phyloP scores from a whole-genome alignment of 1,284 basidiomycete species.

The Ceratobasidium sp. region DNA sequence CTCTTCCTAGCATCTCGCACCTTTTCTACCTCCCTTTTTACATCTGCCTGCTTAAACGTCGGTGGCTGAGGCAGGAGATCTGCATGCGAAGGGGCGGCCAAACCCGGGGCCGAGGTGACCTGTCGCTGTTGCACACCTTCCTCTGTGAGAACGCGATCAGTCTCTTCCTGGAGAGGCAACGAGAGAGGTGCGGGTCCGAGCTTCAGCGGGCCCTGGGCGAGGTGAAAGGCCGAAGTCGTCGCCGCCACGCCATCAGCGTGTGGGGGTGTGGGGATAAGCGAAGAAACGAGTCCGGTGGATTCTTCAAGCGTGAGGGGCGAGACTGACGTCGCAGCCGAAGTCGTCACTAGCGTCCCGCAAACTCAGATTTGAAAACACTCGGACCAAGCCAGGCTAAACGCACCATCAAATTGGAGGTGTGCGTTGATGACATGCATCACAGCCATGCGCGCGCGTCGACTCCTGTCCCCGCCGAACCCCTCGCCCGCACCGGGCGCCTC shows the following conservation, averaged over 20 bases:
- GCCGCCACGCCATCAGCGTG: slow-evolving; percentile 53
- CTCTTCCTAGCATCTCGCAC: slow-evolving; percentile 90
- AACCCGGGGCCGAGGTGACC: slow-evolving; percentile 9
- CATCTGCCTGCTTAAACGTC: slow-evolving; percentile 84
- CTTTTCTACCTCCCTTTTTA: slow-evolving; percentile 89
- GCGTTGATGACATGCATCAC: slow-evolving; percentile 95
- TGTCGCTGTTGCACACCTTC: slow-evolving; percentile 48
- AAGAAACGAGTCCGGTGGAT: slow-evolving; percentile 77
- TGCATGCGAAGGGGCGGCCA: slow-evolving; percentile 63
- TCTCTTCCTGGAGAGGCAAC: slow-evolving; percentile 80
- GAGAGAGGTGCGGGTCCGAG: slow-evolving; percentile 80
- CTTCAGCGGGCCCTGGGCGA: slow-evolving; percentile 75
- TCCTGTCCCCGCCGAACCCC: slow-evolving; percentile 75
- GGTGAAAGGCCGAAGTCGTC: slow-evolving; percentile 75
- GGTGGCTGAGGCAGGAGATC: slow-evolving; percentile 83
- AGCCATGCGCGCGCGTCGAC: slow-evolving; percentile 78
- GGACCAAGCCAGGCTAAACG: slow-evolving; percentile 46
- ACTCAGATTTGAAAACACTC: slow-evolving; percentile 48
- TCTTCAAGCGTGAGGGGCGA: slow-evolving; percentile 77
- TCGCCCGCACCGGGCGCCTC: slow-evolving; percentile 82
- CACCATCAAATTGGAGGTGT: slow-evolving; percentile 89
- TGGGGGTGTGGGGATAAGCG: slow-evolving; percentile 68
- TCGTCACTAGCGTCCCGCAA: slow-evolving; percentile 61
- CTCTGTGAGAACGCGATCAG: slow-evolving; percentile 66
- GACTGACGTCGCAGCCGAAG: slow-evolving; percentile 68